A percentile compares a stretch with the other conserved stretches of the same genome.
Evolutionary conservation across 2,329 filamentous ascomycete species (phyloP).

Genomic region (Alternaria postmessia): DNA sequence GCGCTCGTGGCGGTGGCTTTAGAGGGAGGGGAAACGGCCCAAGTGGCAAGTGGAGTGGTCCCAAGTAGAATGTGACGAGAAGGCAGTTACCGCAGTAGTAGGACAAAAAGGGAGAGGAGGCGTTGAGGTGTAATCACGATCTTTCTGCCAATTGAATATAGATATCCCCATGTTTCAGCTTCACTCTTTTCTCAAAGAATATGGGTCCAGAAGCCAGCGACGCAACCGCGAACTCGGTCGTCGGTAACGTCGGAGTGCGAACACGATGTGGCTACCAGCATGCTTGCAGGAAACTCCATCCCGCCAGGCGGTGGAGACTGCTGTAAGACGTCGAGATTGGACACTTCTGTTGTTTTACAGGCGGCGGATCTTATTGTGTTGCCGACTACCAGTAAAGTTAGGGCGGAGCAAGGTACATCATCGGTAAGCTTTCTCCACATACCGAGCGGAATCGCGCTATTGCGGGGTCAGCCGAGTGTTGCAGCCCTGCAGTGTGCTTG

Average conservation of each 20-base stretch:
- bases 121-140: constrained; percentile 1
- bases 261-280: neutral
- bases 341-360: neutral
- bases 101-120: constrained; percentile 10
- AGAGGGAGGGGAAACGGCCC: constrained; percentile 15
- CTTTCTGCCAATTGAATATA: neutral
- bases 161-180: neutral
- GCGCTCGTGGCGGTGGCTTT: constrained; percentile 20
- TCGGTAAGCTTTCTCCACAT: neutral
- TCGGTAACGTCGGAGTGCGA: neutral
- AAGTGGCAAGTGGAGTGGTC: constrained; percentile 17
- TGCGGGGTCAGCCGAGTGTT: neutral
- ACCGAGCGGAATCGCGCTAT: neutral
- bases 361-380: constrained; percentile 4
- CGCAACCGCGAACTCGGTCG: neutral
- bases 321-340: neutral
- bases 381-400: neutral
- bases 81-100: neutral
- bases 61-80: constrained; percentile 6
- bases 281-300: neutral
- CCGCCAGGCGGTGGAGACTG: neutral
- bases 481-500: neutral
- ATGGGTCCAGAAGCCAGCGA: neutral
- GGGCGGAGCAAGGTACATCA: neutral
- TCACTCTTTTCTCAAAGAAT: neutral